Percentiles rank a stretch among this genome's conserved stretches.
Conservation (phyloP, 2,329 filamentous ascomycete species). For the Furcasterigmium furcatum region DNA sequence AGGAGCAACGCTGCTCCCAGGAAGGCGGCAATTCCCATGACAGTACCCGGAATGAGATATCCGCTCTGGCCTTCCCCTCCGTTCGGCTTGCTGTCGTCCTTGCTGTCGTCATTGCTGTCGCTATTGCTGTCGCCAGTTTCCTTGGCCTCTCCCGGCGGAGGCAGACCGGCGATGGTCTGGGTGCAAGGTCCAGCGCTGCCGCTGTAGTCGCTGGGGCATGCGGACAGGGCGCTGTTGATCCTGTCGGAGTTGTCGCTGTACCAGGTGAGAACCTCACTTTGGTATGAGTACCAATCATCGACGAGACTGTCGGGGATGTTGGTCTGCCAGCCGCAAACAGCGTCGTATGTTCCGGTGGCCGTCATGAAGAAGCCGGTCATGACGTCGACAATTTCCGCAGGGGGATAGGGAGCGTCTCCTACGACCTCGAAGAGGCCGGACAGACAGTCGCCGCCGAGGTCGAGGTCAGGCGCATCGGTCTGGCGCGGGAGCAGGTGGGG, state of each 20-base stretch:
- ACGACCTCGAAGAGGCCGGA: slow-evolving; percentile 1
- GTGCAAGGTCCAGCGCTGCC: slow-evolving; percentile 2
- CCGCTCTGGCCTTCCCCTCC: background rate
- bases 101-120: background rate
- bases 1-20: no score
- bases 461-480: background rate
- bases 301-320: background rate
- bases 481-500: slow-evolving; percentile 2
- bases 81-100: background rate
- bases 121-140: background rate
- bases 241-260: background rate
- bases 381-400: slow-evolving; percentile 2
- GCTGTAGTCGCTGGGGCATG: slow-evolving; percentile 1
- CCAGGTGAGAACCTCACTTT: slow-evolving; percentile 2
- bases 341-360: background rate
- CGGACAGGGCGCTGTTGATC: background rate
- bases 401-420: background rate
- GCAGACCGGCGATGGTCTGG: background rate
- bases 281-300: slow-evolving; percentile 1
- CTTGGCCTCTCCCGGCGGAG: background rate
- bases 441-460: background rate
- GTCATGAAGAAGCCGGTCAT: slow-evolving; percentile 1
- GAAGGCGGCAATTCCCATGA: background rate
- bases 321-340: slow-evolving; percentile 4
- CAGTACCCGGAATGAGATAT: background rate